Conservation (phyloP, 192 early-diverging fungal species). For the Coemansia sp. region DNA sequence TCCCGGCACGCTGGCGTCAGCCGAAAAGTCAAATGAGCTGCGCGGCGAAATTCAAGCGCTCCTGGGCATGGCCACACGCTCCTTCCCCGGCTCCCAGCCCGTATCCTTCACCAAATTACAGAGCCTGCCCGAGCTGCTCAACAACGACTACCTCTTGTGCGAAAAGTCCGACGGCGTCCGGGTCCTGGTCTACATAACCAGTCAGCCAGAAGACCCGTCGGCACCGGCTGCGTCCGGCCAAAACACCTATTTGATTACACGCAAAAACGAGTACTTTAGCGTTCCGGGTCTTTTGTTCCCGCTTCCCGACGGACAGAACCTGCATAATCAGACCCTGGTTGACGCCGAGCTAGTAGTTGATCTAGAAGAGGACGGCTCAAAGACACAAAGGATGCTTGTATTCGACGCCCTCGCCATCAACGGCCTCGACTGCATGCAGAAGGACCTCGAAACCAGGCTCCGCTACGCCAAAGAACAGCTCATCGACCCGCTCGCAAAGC, state of each 20-base stretch:
- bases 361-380: slow-evolving; percentile 54
- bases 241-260: slow-evolving; percentile 31
- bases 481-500: slow-evolving; percentile 52
- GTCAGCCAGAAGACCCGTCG: not conserved
- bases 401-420: slow-evolving; percentile 73
- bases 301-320: slow-evolving; percentile 45
- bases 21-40: slow-evolving; percentile 1
- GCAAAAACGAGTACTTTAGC: slow-evolving; percentile 80
- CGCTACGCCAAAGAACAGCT: slow-evolving; percentile 65
- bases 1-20: slow-evolving; percentile 10
- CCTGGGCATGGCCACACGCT: not conserved
- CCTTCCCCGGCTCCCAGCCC: slow-evolving; percentile 41
- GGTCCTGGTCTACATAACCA: slow-evolving; percentile 50
- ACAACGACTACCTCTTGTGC: slow-evolving; percentile 62
- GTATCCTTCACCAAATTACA: slow-evolving; percentile 26
- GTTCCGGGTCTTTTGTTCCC: slow-evolving; percentile 62
- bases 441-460: slow-evolving; percentile 62
- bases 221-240: not conserved
- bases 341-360: slow-evolving; percentile 93
- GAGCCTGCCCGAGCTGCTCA: slow-evolving; percentile 10
- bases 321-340: slow-evolving; percentile 71
- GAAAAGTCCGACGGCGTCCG: slow-evolving; percentile 84
- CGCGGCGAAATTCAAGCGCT: slow-evolving; percentile 9
- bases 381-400: slow-evolving; percentile 46
- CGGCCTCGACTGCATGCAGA: slow-evolving; percentile 55